A percentile compares a stretch with the other conserved stretches of the same genome.
Evolutionary conservation across 2,329 filamentous ascomycete genomes (phyloP).

Genomic region (Aspergillus calidoustus): DNA sequence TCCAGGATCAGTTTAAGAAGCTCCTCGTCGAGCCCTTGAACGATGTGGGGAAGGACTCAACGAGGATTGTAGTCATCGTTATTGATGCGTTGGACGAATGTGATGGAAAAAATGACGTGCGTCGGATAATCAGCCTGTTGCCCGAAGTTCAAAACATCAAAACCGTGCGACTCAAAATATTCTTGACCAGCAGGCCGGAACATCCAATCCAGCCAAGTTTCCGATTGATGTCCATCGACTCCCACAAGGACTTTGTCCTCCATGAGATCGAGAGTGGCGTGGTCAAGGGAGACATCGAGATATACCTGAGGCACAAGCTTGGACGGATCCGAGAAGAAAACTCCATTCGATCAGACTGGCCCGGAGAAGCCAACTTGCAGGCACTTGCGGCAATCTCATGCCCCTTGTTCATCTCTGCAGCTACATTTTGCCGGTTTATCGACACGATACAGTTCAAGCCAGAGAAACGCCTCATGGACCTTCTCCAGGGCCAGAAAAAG

Average conservation of each 20-base stretch:
- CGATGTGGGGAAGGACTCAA: background rate
- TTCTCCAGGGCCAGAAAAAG: no score
- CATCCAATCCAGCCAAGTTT: background rate
- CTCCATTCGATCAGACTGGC: no score
- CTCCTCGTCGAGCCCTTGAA: slow-evolving; percentile 7
- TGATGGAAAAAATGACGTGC: background rate
- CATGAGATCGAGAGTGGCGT: background rate
- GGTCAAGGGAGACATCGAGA: slow-evolving; percentile 8
- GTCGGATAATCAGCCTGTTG: slow-evolving; percentile 12
- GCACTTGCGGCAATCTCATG: no score
- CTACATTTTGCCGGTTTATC: no score
- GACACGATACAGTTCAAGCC: no score
- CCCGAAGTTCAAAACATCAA: background rate
- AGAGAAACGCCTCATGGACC: no score
- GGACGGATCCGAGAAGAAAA: no score
- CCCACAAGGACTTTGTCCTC: slow-evolving; percentile 6
- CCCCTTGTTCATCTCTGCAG: no score
- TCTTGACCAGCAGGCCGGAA: slow-evolving; percentile 14
- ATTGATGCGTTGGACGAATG: slow-evolving; percentile 19
- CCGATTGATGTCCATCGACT: background rate
- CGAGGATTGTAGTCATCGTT: background rate
- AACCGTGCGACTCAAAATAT: background rate
- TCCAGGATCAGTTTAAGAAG: slow-evolving; percentile 14
- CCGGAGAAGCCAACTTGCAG: no score
- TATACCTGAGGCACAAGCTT: slow-evolving; percentile 1